A percentile compares a stretch with the other conserved stretches of the same genome.
These are phyloP conservation scores for Fonsecaea monophora DNA, from an alignment of 2,329 filamentous ascomycete genomes.

Conservation along the genomic window DNA sequence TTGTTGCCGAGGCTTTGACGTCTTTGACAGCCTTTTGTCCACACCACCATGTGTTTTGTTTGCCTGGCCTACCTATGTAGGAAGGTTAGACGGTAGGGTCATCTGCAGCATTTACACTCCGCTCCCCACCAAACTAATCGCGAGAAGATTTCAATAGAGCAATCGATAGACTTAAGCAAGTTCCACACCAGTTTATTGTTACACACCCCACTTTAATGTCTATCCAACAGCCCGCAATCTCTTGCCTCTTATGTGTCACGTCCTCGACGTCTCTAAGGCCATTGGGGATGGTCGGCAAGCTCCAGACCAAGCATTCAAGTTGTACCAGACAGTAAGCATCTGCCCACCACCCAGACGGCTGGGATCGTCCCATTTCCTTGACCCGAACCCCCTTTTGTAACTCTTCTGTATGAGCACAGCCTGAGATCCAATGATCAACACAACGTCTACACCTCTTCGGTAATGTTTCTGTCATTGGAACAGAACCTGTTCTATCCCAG, in stretches of 20 bases:
- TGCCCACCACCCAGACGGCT: slow-evolving; percentile 10
- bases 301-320: slow-evolving; percentile 16
- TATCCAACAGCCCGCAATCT: slow-evolving; percentile 20
- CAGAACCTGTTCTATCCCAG: slow-evolving; percentile 5
- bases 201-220: slow-evolving; percentile 11
- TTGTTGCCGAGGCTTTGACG: slow-evolving; percentile 18
- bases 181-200: neutral
- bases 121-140: too few species aligned
- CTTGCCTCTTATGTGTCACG: slow-evolving; percentile 21
- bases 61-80: too few species aligned
- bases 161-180: too few species aligned
- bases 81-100: too few species aligned
- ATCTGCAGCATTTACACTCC: too few species aligned
- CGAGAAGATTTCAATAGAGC: too few species aligned
- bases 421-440: slow-evolving; percentile 19
- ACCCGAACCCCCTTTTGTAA: slow-evolving; percentile 16
- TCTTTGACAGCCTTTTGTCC: slow-evolving; percentile 21
- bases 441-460: slow-evolving; percentile 27
- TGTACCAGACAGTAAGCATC: slow-evolving; percentile 19
- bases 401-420: slow-evolving; percentile 9
- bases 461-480: slow-evolving; percentile 20
- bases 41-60: slow-evolving; percentile 1
- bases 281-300: slow-evolving; percentile 14
- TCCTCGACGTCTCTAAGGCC: slow-evolving; percentile 1
- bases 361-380: slow-evolving; percentile 15